Evolutionary conservation across 2,329 filamentous ascomycete genomes (phyloP).

Genomic region (Aspergillus quadricinctus): DNA sequence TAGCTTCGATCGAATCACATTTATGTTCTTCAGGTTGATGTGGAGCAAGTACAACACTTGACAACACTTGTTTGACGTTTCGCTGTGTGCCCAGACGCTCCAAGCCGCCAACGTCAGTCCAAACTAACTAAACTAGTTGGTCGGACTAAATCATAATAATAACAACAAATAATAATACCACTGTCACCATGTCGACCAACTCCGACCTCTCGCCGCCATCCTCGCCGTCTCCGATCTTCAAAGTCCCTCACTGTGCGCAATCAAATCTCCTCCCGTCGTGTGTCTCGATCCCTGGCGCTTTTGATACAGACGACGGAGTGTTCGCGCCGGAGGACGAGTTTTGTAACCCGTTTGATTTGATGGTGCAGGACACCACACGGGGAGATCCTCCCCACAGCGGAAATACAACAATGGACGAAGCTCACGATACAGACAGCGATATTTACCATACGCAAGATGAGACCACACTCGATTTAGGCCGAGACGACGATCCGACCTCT

Average conservation of each 20-base stretch:
- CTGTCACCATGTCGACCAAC: conserved; percentile 32
- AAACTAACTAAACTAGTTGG: neutral
- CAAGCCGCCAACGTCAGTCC: neutral
- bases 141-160: neutral
- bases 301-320: conserved; percentile 30
- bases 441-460: conserved; percentile 15
- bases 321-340: conserved; percentile 29
- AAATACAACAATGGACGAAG: conserved; percentile 18
- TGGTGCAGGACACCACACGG: conserved; percentile 27
- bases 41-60: conserved; percentile 25
- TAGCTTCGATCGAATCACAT: neutral
- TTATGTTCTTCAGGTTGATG: conserved; percentile 6
- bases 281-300: conserved; percentile 26
- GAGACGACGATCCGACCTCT: conserved; percentile 15
- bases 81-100: conserved; percentile 12
- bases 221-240: conserved; percentile 14
- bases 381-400: conserved; percentile 17
- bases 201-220: conserved; percentile 13
- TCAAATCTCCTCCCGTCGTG: conserved; percentile 22
- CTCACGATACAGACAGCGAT: conserved; percentile 10
- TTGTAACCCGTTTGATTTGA: conserved; percentile 23
- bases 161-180: neutral
- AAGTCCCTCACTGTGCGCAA: conserved; percentile 19
- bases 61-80: too few species aligned
- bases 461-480: conserved; percentile 11